Percentiles rank a stretch among this genome's conserved stretches.
Conservation (phyloP, 108 stramenopile genomes). For the Conticribra weissflogii region DNA sequence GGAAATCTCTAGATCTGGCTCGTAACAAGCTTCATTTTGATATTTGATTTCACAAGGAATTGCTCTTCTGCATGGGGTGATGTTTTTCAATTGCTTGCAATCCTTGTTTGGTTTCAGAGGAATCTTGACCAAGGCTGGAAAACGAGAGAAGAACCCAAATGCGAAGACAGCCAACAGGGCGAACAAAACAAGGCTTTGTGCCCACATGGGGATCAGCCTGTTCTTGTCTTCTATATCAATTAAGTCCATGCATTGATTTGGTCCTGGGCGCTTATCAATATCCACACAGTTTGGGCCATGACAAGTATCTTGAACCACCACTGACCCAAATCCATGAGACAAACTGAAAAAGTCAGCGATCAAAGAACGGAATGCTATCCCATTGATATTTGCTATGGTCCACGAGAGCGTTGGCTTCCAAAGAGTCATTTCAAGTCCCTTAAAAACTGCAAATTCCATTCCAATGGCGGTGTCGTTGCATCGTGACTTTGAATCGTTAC, state of each 20-base stretch:
- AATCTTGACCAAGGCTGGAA: too few relatives aligned
- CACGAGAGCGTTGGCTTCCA: background rate
- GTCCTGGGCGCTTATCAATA: background rate
- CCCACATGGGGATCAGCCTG: too few relatives aligned
- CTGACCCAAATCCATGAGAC: background rate
- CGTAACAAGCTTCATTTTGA: too few relatives aligned
- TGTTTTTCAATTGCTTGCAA: too few relatives aligned
- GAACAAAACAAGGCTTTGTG: too few relatives aligned
- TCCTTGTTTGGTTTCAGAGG: too few relatives aligned
- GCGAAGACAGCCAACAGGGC: too few relatives aligned
- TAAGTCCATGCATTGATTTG: constrained; percentile 2
- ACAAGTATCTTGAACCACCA: background rate
- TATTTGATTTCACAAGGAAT: too few relatives aligned
- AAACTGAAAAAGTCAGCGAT: background rate
- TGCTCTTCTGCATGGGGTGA: too few relatives aligned
- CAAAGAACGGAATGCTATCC: background rate
- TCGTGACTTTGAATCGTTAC: background rate
- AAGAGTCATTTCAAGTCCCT: background rate
- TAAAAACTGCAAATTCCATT: background rate
- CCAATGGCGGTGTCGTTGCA: background rate
- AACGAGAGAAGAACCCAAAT: too few relatives aligned
- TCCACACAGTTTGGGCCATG: constrained; percentile 11
- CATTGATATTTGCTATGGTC: background rate
- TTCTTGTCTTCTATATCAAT: background rate
- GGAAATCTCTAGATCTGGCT: too few relatives aligned